A percentile compares a stretch with the other conserved stretches of the same genome.
Evolutionary conservation across 192 early-diverging fungal species (phyloP).

Genomic region (Backusella parvicylindrica): DNA sequence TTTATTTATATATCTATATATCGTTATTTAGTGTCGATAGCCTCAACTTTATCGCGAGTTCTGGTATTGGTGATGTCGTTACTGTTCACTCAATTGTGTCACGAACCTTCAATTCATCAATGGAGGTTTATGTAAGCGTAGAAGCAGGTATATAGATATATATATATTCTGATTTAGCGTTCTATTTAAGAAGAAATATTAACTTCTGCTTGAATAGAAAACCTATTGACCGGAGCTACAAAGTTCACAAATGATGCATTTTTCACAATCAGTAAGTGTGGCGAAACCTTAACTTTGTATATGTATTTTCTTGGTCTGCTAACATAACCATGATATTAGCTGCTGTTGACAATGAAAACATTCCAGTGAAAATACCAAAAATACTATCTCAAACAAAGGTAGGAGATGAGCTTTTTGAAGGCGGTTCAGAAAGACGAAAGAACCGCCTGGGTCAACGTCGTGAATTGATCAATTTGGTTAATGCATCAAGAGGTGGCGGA

Average conservation of each 20-base stretch:
- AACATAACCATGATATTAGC: slow-evolving; percentile 16
- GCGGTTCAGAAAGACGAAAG: slow-evolving; percentile 33
- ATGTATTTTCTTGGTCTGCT: not conserved
- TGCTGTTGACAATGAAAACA: slow-evolving; percentile 33
- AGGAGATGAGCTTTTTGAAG: slow-evolving; percentile 38
- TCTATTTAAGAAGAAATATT: not conserved
- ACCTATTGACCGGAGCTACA: slow-evolving; percentile 47
- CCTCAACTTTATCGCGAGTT: slow-evolving; percentile 50
- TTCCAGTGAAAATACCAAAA: slow-evolving; percentile 35
- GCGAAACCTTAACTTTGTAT: not conserved
- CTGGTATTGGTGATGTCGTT: slow-evolving; percentile 51
- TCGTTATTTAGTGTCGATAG: slow-evolving; percentile 47
- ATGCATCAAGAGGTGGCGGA: not conserved
- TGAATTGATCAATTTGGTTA: slow-evolving; percentile 34
- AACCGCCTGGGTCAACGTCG: slow-evolving; percentile 37
- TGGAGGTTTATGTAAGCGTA: slow-evolving; percentile 56
- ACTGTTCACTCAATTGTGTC: slow-evolving; percentile 55
- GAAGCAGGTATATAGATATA: slow-evolving; percentile 36
- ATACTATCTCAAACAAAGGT: slow-evolving; percentile 36
- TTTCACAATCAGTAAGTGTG: slow-evolving; percentile 46
- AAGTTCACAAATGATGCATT: slow-evolving; percentile 60
- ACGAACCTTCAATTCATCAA: slow-evolving; percentile 47
- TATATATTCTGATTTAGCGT: not conserved
- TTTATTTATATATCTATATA: no score
- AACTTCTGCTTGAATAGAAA: slow-evolving; percentile 31